Evolutionary conservation across 139 green algal species (phyloP).

Genomic region (Ettlia oleoabundans): DNA sequence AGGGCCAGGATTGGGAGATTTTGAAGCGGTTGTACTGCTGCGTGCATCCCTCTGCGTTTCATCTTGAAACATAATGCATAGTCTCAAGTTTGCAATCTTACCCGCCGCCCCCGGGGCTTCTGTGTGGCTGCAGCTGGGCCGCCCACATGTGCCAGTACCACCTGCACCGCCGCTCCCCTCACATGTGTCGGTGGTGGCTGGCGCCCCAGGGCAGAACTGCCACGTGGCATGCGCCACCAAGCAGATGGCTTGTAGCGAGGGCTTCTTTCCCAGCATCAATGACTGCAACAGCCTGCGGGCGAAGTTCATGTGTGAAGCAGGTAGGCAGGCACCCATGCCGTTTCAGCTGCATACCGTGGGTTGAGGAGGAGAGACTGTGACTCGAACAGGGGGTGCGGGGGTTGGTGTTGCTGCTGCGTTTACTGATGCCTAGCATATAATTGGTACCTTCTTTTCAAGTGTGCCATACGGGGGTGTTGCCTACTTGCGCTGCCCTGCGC

Average conservation of each 20-base stretch:
- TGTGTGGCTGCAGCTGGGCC: constrained; percentile 8
- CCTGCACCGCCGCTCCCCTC: constrained; percentile 49
- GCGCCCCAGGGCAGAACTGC: constrained; percentile 51
- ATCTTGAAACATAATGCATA: too few species aligned
- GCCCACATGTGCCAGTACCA: constrained; percentile 46
- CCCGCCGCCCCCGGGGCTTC: not conserved
- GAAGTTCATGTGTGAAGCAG: constrained; percentile 67
- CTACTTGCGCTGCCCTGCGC: too few species aligned
- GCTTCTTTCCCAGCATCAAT: constrained; percentile 65
- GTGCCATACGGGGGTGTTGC: too few species aligned
- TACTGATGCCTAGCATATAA: too few species aligned
- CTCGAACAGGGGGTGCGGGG: too few species aligned
- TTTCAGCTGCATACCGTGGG: too few species aligned
- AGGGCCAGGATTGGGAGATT: too few species aligned
- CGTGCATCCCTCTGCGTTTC: too few species aligned
- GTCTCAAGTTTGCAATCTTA: not conserved
- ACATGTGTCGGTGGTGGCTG: constrained; percentile 44
- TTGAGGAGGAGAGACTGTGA: too few species aligned
- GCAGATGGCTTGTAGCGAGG: constrained; percentile 43
- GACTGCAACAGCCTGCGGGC: constrained; percentile 74
- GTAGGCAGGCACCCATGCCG: constrained; percentile 30
- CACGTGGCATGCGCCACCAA: constrained; percentile 48
- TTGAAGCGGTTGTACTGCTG: too few species aligned
- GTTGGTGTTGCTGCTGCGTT: not conserved
- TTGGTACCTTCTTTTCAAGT: too few species aligned